These are phyloP conservation scores for Thuja plicata DNA, from an alignment of 83 land plant genomes.

Conservation along the genomic window DNA sequence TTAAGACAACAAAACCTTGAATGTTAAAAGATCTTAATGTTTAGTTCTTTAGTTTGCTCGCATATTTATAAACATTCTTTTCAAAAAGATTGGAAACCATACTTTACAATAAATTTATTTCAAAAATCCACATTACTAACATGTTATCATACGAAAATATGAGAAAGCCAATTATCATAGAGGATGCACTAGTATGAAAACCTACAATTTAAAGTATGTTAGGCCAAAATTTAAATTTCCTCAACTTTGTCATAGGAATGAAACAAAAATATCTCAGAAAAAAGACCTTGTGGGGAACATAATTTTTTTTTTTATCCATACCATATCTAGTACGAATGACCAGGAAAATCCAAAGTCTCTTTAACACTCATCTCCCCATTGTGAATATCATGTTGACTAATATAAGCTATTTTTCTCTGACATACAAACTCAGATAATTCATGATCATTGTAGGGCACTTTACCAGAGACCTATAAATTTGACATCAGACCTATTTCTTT, in stretches of 20 bases:
- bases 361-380: constrained; percentile 78
- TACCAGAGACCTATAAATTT: constrained; percentile 48
- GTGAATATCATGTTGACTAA: constrained; percentile 77
- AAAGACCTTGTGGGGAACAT: background rate
- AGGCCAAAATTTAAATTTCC: background rate
- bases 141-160: background rate
- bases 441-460: constrained; percentile 75
- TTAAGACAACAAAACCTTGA: background rate
- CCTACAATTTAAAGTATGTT: background rate
- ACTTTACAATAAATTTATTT: background rate
- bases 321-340: constrained; percentile 71
- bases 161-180: background rate
- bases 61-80: background rate
- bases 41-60: background rate
- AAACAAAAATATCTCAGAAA: background rate
- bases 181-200: background rate
- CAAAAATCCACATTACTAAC: background rate
- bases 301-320: constrained; percentile 3
- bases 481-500: background rate
- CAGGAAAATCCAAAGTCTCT: constrained; percentile 82
- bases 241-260: background rate
- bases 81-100: background rate
- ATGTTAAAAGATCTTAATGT: background rate
- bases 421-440: constrained; percentile 71
- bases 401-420: constrained; percentile 73